Evolutionary conservation across 176 grass and related monocot species (phyloP), one percentile per base, ranked within the genome.

Genomic region (Triticum dicoccoides): DNA sequence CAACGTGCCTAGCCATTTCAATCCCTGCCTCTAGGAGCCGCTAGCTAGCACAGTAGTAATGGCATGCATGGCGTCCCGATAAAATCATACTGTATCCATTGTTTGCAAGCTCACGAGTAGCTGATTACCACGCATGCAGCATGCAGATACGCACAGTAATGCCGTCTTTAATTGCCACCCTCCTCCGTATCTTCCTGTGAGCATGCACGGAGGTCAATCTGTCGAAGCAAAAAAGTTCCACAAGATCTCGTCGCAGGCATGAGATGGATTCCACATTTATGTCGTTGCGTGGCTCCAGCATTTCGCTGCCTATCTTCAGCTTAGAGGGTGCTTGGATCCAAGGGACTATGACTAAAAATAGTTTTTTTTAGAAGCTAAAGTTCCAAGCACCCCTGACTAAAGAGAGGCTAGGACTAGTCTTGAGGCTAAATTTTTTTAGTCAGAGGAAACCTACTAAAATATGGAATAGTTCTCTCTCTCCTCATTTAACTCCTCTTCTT

Each of bases 201-300:
- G 51, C 6, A 59, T 15, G 45, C 45, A 14, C 45, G 11, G 33
- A 27, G 21, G 68, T 82, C 10, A 72, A 56, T 72, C 37, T 37
- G 20, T 41, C 20, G 11, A 25, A 32, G 39, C 38, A 32, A 13
- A 17, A 49, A 32, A 10, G 63, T n/a, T 33, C 32, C 82, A 83
- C 56, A 27, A 77, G 63, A 89, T 84, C 59, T 78, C 41, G 23
- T 29, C 1, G 80, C 80, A 29, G 74, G 29, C 32, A 9, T 27
- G 84, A 35, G 61, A 59, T 72, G 47, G 80, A 89, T 92, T 83
- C 73, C 80, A 37, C 73, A 83, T 83, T 92, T 83, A 86, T 86
- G 73, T 62, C 49, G 25, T 34, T 17, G 17, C 41, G 54, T 32
- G 8, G 69, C 68, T 73, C 23, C 18, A 69, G 11, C 42, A 11